Base-by-base conservation (phyloP, 164 flowering plant genomes). In the Dillenia turbinata region DNA sequence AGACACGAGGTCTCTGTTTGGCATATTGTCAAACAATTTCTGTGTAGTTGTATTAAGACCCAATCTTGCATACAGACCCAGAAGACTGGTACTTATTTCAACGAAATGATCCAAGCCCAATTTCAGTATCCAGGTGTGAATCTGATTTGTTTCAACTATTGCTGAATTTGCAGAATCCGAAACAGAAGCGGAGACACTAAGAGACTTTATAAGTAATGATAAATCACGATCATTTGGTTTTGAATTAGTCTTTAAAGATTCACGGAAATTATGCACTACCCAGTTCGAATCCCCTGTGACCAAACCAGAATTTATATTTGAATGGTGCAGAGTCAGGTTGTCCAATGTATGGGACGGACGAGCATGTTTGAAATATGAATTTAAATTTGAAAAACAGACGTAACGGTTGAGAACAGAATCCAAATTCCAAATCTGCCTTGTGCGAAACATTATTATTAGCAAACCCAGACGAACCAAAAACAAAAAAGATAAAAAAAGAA, bases 21-120 rank as follows among this genome's bases (percentile, higher is more conserved):
- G 64, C 81, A 83, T 76, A 26, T 71, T 71, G 52, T 77, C 84
- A 47, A 83, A 78, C 77, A 78, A 0, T 3, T 46, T 40, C 12
- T 57, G 74, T 9, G 82, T 81, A 56, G 7, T 8, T 0, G 19
- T 51, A 24, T 51, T 16, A 10, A 33, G n/a, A 66, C 2, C 63
- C 69, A 45, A 54, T 62, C 66, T 73, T 44, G 55, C 47, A 48
- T 66, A 77, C 0, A 73, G 19, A 19, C 63, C 69, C 2, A 74
- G 65, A 52, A 76, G 70, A 45, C 78, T 70, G 43, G 83, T 76
- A n/a, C 61, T 62, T 5, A 79, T 22, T 44, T 69, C 69, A 13
- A 67, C 71, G 51, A 71, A 73, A 43, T 56, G 74, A 49, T 67
- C 60, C n/a, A 63, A 9, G 9, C 78, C 80, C 0, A 47, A 68